Evolutionary conservation across 306 rosid species (phyloP).

Genomic region (Crotalaria pallida): DNA sequence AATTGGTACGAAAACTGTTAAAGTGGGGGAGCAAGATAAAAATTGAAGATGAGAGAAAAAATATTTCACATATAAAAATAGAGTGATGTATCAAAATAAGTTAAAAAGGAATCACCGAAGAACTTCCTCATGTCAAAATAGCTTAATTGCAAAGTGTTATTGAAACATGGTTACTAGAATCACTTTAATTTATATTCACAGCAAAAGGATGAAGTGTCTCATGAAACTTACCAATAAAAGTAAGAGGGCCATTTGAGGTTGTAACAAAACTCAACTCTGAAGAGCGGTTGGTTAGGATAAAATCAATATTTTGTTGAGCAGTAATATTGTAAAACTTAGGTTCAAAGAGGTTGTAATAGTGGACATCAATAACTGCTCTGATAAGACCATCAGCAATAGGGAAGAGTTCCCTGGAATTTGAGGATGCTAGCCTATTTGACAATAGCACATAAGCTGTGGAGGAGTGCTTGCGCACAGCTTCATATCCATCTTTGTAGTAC

Average conservation of each 20-base stretch:
- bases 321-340: conserved; percentile 25
- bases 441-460: conserved; percentile 45
- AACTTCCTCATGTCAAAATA: too few relatives aligned
- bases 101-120: too few relatives aligned
- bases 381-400: conserved; percentile 43
- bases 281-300: conserved; percentile 44
- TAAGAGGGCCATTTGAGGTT: conserved; percentile 71
- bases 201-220: not conserved
- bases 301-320: conserved; percentile 58
- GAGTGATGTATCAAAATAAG: too few relatives aligned
- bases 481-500: conserved; percentile 59
- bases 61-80: too few relatives aligned
- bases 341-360: conserved; percentile 60
- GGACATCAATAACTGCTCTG: conserved; percentile 57
- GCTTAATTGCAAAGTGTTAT: not conserved
- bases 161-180: not conserved
- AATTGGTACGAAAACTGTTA: too few relatives aligned
- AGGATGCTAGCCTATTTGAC: conserved; percentile 49
- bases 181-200: not conserved
- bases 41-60: too few relatives aligned
- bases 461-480: conserved; percentile 53
- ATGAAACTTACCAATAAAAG: conserved; percentile 52
- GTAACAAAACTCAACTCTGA: conserved; percentile 38
- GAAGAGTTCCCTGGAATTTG: conserved; percentile 46
- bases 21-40: too few relatives aligned